Base-by-base conservation (phyloP, 345 rosid genomes). In the Trapa bicornis region DNA sequence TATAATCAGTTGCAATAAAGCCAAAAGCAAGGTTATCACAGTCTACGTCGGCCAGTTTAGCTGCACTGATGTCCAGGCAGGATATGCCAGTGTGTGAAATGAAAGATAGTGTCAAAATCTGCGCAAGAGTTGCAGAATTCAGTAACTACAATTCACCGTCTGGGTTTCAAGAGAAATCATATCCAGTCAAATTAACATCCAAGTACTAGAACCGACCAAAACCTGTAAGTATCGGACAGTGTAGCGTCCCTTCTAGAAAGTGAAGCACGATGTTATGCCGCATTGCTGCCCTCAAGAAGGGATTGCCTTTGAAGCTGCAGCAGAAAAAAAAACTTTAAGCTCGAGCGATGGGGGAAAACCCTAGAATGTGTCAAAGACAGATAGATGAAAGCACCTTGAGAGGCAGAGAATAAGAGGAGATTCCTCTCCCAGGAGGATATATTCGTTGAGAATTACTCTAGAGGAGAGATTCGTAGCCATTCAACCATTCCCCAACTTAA, bases 1-100 rank as follows among this genome's bases (percentile, higher is more conserved):
- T 93, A 70, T 87, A 93, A 83, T 90, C 97, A 54, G 98, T 90
- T 22, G 86, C 75, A 47, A 80, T 70, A 32, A 84, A 78, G 29
- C 83, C 84, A 72, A 93, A 90, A 64, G 94, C 96, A 8, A 93
- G 90, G 80, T 74, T 85, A 71, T 88, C 96, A 96, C 97, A 93
- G 39, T 93, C 96, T 72, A 90, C 67, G 71, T 85, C 88, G 13
- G 88, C 90, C 67, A 85, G 64, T 67, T 83, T 86, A 37, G 72
- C 68, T 65, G 71, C 83, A 68, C 39, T 78, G 66, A 90, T 75
- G 77, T 66, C 56, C 58, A 38, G 58, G 54, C 22, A 71, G 22
- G 72, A 42, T 8, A 53, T 8, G 48, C 37, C 47, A 32, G 5
- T 14, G 53, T 4, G 39, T 50, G 17, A 36, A 39, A 32, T 37